Base-by-base conservation (phyloP, 2,329 filamentous ascomycete species). In the Colletotrichum aenigma region DNA sequence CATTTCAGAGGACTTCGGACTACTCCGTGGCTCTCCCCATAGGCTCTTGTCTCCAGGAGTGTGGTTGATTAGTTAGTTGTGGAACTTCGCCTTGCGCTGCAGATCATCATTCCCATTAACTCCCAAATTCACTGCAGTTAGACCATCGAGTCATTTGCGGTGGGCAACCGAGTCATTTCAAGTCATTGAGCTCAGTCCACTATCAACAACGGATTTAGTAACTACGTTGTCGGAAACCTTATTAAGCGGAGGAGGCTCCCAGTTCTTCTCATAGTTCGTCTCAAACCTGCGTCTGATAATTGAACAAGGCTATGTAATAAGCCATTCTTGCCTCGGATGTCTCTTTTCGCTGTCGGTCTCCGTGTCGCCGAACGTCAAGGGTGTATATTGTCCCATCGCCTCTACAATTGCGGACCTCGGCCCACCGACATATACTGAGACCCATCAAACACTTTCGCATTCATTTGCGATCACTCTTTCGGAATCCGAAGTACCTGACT, bases 351-450 rank as follows among this genome's bases (percentile, higher is more conserved):
- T 13, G 13, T 48, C 6, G n/a, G n/a, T 48, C n/a, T 48, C 43
- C 43, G 43, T 21, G 18, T 7, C 43, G 10, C 43, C 43, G 43
- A 21, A 48, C 43, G 43, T 48, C 43, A 48, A 48, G 43, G 43
- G 43, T 10, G 10, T 48, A 48, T 48, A 10, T 21, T 48, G 13
- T 48, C 18, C n/a, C 43, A 21, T 48, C n/a, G 18, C 0, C n/a
- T 48, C 2, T 21, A 12, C 6, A 21, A 13, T 48, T 48, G 43
- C 43, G n/a, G 43, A 48, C n/a, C 9, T 48, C 43, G 43, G n/a
- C 18, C n/a, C 43, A 0, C 10, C 43, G n/a, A 21, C 0, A 21
- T 48, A 21, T 1, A 48, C 0, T 21, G 0, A 21, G 43, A 48
- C 43, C 43, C 43, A 48, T 48, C 6, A 4, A 21, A 21, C n/a